Conservation (phyloP, 2,329 filamentous ascomycete species). For the Penicillium sp. region DNA sequence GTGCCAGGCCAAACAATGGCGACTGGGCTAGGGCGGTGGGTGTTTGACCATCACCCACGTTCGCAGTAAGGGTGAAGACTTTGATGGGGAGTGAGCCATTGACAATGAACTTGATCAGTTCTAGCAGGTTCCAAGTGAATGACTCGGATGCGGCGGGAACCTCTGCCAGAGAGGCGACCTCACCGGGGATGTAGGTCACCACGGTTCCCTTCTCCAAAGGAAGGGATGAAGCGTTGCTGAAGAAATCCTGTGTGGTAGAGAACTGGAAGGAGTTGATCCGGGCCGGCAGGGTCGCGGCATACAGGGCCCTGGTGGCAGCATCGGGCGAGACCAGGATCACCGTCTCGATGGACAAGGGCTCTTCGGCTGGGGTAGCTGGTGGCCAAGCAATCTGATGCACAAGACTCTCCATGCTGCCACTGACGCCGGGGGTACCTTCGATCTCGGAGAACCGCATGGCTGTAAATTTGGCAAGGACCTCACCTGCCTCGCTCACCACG, state of each 20-base stretch:
- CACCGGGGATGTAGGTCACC: conserved; percentile 10
- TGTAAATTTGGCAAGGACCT: conserved; percentile 30
- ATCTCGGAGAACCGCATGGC: conserved; percentile 43
- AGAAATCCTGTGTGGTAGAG: background rate
- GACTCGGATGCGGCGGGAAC: background rate
- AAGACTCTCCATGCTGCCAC: conserved; percentile 20
- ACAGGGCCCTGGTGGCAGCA: background rate
- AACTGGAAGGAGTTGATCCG: background rate
- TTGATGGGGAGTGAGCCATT: conserved; percentile 10
- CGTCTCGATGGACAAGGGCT: conserved; percentile 24
- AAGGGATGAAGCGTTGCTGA: background rate
- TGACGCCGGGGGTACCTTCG: conserved; percentile 30
- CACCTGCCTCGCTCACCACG: conserved; percentile 8
- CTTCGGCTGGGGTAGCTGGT: conserved; percentile 34
- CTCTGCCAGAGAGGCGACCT: background rate
- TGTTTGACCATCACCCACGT: conserved; percentile 24
- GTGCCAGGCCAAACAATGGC: conserved; percentile 37
- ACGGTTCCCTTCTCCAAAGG: conserved; percentile 2
- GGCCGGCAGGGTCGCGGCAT: background rate
- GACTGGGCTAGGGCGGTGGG: conserved; percentile 36
- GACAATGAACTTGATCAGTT: conserved; percentile 5
- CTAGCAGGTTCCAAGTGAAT: conserved; percentile 7
- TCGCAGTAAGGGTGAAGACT: conserved; percentile 33
- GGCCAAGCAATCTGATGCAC: conserved; percentile 42
- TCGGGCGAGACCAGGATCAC: conserved; percentile 5